phyloP scores from a whole-genome alignment of 2,329 filamentous ascomycete species.

The Ophiostoma ips region DNA sequence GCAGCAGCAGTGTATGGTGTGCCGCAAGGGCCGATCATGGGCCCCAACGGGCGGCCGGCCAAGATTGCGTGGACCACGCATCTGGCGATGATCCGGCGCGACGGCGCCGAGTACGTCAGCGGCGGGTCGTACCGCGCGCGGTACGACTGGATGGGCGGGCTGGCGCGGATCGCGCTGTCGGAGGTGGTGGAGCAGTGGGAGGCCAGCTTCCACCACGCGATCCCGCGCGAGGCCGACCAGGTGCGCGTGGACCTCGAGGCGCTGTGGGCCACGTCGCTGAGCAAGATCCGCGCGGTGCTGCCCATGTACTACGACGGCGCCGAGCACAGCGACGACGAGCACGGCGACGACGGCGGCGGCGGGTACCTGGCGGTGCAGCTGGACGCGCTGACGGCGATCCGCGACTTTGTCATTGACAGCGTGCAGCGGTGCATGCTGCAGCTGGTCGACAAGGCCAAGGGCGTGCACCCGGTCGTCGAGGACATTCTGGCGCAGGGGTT shows the following conservation, averaged over 20 bases:
- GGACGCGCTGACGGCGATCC: background rate
- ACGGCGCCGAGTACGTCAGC: conserved; percentile 4
- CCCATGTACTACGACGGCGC: background rate
- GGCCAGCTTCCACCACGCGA: background rate
- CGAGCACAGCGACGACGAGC: too few species aligned
- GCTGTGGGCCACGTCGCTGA: background rate
- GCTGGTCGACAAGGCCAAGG: background rate
- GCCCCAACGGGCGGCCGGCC: background rate
- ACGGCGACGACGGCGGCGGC: background rate
- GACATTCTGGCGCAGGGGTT: background rate
- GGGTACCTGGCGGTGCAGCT: conserved; percentile 2
- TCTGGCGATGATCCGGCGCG: conserved; percentile 4
- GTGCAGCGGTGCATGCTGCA: conserved; percentile 3
- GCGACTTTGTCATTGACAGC: background rate
- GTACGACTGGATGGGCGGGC: conserved; percentile 8
- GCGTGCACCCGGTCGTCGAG: background rate
- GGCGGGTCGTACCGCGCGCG: background rate
- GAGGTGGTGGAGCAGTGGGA: conserved; percentile 6
- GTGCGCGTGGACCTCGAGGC: background rate
- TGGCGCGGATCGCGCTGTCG: background rate
- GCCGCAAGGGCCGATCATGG: background rate
- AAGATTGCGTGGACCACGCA: conserved; percentile 8
- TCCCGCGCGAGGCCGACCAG: background rate
- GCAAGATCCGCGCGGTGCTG: background rate
- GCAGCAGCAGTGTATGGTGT: background rate